phyloP scores from a whole-genome alignment of 768 basidiomycete species.

The Russula compacta region DNA sequence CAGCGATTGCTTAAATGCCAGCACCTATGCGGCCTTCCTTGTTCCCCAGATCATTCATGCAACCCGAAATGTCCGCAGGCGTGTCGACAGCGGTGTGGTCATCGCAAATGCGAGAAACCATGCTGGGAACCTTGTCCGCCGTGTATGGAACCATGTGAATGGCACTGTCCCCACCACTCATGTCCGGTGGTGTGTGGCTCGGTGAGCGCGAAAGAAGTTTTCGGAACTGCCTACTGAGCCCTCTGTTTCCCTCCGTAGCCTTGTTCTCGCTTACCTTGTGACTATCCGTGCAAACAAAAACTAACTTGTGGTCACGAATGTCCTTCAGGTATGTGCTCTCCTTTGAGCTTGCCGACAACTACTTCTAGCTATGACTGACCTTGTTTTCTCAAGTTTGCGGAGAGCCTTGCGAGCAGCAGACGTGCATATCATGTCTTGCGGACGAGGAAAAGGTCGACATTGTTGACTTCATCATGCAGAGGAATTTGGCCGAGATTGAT shows the following conservation, averaged over 20 bases:
- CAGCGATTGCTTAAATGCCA: constrained; percentile 27
- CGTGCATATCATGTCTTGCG: constrained; percentile 27
- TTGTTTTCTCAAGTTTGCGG: constrained; percentile 27
- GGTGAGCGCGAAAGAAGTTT: constrained; percentile 20
- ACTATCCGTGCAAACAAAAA: constrained; percentile 25
- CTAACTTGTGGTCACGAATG: constrained; percentile 32
- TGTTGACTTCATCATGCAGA: constrained; percentile 31
- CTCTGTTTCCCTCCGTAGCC: constrained; percentile 21
- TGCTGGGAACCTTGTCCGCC: constrained; percentile 29
- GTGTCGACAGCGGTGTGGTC: constrained; percentile 26
- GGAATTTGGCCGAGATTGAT: constrained; percentile 24
- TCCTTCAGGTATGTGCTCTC: constrained; percentile 27
- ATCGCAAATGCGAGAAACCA: constrained; percentile 24
- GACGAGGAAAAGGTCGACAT: constrained; percentile 23
- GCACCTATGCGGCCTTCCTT: constrained; percentile 26
- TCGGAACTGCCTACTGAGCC: background rate
- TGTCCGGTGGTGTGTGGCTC: constrained; percentile 32
- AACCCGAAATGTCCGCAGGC: constrained; percentile 22
- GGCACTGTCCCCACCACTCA: constrained; percentile 28
- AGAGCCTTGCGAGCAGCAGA: constrained; percentile 29
- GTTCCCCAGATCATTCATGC: constrained; percentile 26
- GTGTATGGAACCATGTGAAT: constrained; percentile 30
- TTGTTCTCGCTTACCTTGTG: constrained; percentile 33
- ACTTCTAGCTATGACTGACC: background rate
- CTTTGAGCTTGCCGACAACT: background rate